Percentiles rank a stretch among this genome's conserved stretches.
Evolutionary conservation across 2,329 filamentous ascomycete species (phyloP).

Genomic region (Aspergillus pseudotamarii): DNA sequence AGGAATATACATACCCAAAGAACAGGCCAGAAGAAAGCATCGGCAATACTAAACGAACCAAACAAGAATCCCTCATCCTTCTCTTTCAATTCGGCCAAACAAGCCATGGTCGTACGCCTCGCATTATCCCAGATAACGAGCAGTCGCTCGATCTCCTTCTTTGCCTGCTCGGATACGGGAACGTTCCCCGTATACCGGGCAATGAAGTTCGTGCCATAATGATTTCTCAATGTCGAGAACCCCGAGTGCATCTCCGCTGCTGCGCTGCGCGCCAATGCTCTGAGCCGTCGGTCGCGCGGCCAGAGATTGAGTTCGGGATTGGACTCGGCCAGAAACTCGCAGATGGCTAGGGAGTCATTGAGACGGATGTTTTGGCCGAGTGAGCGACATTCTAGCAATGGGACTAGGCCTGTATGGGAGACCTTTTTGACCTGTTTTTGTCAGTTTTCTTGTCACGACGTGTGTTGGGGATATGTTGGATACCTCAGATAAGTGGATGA

Average conservation of each 20-base stretch:
- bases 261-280: constrained; percentile 36
- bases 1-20: constrained; percentile 33
- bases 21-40: constrained; percentile 44
- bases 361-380: constrained; percentile 25
- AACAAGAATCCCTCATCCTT: constrained; percentile 40
- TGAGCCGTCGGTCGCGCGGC: constrained; percentile 35
- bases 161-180: constrained; percentile 28
- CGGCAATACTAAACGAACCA: constrained; percentile 41
- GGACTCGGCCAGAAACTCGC: constrained; percentile 37
- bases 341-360: constrained; percentile 36
- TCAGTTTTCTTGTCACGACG: neutral
- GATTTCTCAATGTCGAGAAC: constrained; percentile 28
- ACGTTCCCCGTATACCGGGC: constrained; percentile 35
- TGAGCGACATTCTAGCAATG: constrained; percentile 29
- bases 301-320: constrained; percentile 32
- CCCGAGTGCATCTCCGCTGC: constrained; percentile 40
- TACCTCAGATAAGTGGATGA: constrained; percentile 32
- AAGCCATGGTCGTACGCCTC: constrained; percentile 25
- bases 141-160: constrained; percentile 28
- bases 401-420: constrained; percentile 35
- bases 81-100: constrained; percentile 27
- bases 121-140: constrained; percentile 33
- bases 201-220: constrained; percentile 34
- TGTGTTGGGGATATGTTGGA: neutral
- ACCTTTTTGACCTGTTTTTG: constrained; percentile 22